Conservation (phyloP, 257 asterid genomes). For the Scutellaria barbata region DNA sequence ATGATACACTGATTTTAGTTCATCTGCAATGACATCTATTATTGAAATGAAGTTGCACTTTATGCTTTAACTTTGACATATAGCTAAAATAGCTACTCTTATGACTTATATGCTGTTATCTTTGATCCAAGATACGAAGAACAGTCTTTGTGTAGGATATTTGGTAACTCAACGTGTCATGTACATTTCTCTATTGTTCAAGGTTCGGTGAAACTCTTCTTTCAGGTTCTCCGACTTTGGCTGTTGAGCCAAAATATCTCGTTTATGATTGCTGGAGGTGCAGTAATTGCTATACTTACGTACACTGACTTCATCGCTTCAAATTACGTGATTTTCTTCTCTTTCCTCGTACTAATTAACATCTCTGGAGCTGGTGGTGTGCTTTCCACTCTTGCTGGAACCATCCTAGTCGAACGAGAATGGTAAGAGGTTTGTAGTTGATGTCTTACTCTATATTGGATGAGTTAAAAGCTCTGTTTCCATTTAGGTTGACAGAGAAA, state of each 20-base stretch:
- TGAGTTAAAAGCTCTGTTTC: too few relatives aligned
- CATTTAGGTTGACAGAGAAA: too few relatives aligned
- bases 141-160: not conserved
- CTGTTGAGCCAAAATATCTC: conserved; percentile 72
- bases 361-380: conserved; percentile 79
- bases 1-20: not conserved
- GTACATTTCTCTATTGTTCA: too few relatives aligned
- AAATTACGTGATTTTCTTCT: conserved; percentile 49
- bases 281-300: conserved; percentile 69
- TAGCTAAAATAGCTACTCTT: not conserved
- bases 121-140: conserved; percentile 4
- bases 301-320: conserved; percentile 43
- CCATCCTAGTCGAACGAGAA: conserved; percentile 93
- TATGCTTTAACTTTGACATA: not conserved
- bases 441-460: not conserved
- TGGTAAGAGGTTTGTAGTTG: conserved; percentile 52
- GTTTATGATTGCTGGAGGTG: conserved; percentile 77
- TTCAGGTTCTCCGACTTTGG: conserved; percentile 76
- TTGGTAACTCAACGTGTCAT: not conserved
- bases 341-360: conserved; percentile 58
- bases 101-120: not conserved
- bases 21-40: not conserved
- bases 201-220: too few relatives aligned
- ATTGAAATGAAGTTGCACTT: not conserved
- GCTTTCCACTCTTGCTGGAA: conserved; percentile 90